These are phyloP conservation scores for Fraxinus dipetala DNA, from an alignment of 305 asterid species.

Conservation along the genomic window DNA sequence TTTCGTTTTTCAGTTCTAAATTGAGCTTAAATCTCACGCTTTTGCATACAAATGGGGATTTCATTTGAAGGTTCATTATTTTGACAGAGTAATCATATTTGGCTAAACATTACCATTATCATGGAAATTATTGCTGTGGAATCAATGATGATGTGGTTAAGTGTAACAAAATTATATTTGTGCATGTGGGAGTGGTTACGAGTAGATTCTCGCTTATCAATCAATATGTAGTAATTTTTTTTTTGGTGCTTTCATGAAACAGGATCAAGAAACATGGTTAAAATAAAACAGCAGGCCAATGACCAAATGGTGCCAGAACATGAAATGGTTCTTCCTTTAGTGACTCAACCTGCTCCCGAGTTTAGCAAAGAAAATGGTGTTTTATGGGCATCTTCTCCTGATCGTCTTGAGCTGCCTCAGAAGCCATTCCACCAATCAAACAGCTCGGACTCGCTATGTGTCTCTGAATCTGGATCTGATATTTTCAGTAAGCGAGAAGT, in stretches of 20 bases:
- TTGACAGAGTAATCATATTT: neutral
- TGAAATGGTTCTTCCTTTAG: constrained; percentile 67
- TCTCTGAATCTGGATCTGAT: constrained; percentile 91
- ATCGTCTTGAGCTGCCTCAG: constrained; percentile 78
- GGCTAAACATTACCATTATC: neutral
- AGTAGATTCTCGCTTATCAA: neutral
- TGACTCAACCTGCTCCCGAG: constrained; percentile 53
- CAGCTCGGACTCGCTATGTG: constrained; percentile 86
- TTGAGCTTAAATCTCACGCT: neutral
- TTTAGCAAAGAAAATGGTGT: constrained; percentile 72
- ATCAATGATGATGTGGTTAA: neutral
- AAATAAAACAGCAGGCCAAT: constrained; percentile 55
- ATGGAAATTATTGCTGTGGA: neutral
- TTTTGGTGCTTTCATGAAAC: constrained; percentile 15
- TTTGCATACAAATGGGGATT: neutral
- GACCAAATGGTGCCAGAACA: constrained; percentile 51
- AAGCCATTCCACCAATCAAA: constrained; percentile 86
- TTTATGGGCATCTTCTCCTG: constrained; percentile 77
- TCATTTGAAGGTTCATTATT: neutral
- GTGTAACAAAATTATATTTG: neutral
- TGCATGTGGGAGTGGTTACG: neutral
- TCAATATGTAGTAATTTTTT: neutral
- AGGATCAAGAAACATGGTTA: constrained; percentile 53
- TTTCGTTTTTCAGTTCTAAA: neutral
- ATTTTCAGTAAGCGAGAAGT: constrained; percentile 87